Percentiles rank a stretch among this genome's conserved stretches.
phyloP scores from a whole-genome alignment of 2,329 filamentous ascomycete genomes.

The Scedosporium apiospermum region DNA sequence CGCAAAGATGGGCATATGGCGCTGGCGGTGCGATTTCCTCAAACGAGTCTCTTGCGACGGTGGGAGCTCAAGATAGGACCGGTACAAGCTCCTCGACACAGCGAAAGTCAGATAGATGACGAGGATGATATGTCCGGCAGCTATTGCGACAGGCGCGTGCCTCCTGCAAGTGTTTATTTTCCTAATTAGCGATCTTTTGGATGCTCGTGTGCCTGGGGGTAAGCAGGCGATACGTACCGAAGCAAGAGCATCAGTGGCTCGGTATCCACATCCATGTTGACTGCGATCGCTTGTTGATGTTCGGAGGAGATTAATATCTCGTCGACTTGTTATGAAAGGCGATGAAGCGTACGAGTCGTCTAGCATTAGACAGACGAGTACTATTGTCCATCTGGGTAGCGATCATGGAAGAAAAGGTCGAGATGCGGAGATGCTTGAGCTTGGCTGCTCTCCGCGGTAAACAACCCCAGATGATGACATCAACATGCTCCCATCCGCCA shows the following conservation, averaged over 20 bases:
- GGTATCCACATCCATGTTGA: too few species aligned
- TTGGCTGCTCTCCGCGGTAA: not conserved
- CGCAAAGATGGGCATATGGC: constrained; percentile 27
- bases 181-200: not conserved
- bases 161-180: constrained; percentile 3
- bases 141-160: constrained; percentile 10
- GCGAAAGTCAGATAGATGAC: constrained; percentile 12
- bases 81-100: constrained; percentile 15
- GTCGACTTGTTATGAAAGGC: too few species aligned
- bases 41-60: constrained; percentile 25
- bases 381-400: too few species aligned
- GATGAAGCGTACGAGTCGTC: too few species aligned
- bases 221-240: too few species aligned
- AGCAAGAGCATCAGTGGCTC: too few species aligned
- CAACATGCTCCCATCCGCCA: not conserved
- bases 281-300: too few species aligned
- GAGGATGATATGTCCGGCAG: constrained; percentile 13
- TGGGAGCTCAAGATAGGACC: constrained; percentile 17
- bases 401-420: not conserved
- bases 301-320: too few species aligned
- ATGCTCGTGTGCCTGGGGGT: too few species aligned
- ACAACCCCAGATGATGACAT: not conserved
- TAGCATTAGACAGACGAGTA: too few species aligned
- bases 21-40: constrained; percentile 18
- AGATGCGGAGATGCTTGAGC: not conserved